phyloP scores from a whole-genome alignment of 805 yeast species.

The Isabelozyma gotoi region DNA sequence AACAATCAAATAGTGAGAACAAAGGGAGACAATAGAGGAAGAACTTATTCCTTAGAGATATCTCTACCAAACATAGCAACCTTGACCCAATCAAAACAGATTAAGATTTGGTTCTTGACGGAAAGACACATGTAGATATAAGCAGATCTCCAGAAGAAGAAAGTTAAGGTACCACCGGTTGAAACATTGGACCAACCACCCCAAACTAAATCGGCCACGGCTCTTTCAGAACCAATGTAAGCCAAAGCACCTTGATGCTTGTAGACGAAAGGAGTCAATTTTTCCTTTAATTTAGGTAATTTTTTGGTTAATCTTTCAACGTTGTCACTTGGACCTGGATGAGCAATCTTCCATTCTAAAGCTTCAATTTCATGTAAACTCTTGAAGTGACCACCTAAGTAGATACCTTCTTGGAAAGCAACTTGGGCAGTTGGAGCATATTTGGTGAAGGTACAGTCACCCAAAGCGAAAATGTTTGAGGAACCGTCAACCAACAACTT shows the following conservation, averaged over 20 bases:
- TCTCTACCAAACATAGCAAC: conserved; percentile 90
- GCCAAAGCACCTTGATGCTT: conserved; percentile 92
- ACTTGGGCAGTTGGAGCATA: conserved; percentile 97
- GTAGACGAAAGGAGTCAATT: conserved; percentile 68
- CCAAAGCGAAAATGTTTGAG: conserved; percentile 80
- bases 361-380: conserved; percentile 63
- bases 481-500: conserved; percentile 81
- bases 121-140: conserved; percentile 91
- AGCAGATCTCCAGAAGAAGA: conserved; percentile 92
- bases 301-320: conserved; percentile 47
- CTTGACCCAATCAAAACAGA: conserved; percentile 86
- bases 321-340: conserved; percentile 40
- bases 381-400: conserved; percentile 70
- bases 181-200: conserved; percentile 78
- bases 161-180: conserved; percentile 83
- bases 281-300: conserved; percentile 40
- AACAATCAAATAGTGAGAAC: not conserved
- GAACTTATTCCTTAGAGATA: conserved; percentile 71
- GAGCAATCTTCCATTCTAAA: conserved; percentile 44
- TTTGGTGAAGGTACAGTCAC: conserved; percentile 92
- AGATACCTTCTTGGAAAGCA: conserved; percentile 91
- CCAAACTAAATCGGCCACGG: conserved; percentile 86
- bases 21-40: not conserved
- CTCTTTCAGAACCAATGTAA: conserved; percentile 89
- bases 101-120: conserved; percentile 83